Evolutionary conservation across 2,329 filamentous ascomycete species (phyloP).

Genomic region (Fusarium incarnatum): DNA sequence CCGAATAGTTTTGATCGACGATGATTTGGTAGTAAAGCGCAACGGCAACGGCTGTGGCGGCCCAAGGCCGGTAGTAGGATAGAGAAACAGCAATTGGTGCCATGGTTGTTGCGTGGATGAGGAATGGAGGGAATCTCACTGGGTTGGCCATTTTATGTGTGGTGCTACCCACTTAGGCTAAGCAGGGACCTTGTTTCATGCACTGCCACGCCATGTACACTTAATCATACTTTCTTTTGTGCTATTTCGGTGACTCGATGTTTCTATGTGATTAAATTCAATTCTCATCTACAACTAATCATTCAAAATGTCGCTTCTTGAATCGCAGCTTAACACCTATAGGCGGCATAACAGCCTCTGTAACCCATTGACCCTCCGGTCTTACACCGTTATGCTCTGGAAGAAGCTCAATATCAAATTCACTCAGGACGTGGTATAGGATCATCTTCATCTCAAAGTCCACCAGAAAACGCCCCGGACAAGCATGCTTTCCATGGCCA

Average conservation of each 20-base stretch:
- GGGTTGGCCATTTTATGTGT: conserved; percentile 21
- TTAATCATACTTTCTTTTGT: not conserved
- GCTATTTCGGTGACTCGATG: not conserved
- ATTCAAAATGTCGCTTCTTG: conserved; percentile 10
- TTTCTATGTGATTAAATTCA: not conserved
- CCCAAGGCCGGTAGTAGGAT: conserved; percentile 30
- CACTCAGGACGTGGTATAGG: conserved; percentile 30
- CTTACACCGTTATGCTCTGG: conserved; percentile 36
- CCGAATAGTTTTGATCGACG: not conserved
- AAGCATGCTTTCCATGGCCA: conserved; percentile 52
- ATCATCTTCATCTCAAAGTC: conserved; percentile 52
- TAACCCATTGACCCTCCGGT: conserved; percentile 36
- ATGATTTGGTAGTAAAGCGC: not conserved
- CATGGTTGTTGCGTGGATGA: conserved; percentile 17
- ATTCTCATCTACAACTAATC: not conserved
- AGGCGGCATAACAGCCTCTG: conserved; percentile 39
- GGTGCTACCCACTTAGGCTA: conserved; percentile 4
- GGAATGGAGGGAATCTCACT: conserved; percentile 1
- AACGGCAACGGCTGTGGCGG: not conserved
- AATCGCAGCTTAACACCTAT: conserved; percentile 32
- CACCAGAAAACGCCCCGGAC: conserved; percentile 47
- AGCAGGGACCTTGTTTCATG: conserved; percentile 8
- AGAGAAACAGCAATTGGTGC: conserved; percentile 13
- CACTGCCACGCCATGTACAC: not conserved
- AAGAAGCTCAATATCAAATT: conserved; percentile 39